phyloP scores from a whole-genome alignment of 257 asterid species.

The Fraxinus anomala region DNA sequence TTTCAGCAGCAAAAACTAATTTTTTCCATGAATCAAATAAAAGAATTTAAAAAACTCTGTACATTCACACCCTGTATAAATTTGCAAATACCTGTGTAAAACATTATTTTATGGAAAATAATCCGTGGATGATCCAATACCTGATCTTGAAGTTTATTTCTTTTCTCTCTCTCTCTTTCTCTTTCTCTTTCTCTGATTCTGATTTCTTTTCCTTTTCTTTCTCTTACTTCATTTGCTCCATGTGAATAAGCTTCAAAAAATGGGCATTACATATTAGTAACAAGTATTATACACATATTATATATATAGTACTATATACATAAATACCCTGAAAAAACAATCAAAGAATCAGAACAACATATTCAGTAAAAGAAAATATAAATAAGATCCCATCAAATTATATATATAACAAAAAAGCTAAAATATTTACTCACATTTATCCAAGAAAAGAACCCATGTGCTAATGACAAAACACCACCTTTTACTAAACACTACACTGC shows the following conservation, averaged over 20 bases:
- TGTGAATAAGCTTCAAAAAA: background rate
- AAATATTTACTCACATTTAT: constrained; percentile 46
- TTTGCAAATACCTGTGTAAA: background rate
- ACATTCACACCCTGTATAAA: background rate
- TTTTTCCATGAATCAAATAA: background rate
- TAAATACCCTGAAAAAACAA: background rate
- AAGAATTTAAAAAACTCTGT: background rate
- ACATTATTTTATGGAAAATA: background rate
- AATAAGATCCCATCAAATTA: constrained; percentile 2
- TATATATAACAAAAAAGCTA: constrained; percentile 20
- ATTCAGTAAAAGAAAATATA: background rate
- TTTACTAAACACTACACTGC: background rate
- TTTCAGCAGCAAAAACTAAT: background rate
- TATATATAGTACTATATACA: background rate
- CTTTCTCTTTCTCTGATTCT: constrained; percentile 1
- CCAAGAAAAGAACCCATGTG: constrained; percentile 37
- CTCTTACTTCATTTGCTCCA: constrained; percentile 17
- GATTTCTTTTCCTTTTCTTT: background rate
- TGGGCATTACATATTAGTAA: background rate
- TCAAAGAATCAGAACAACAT: constrained; percentile 10
- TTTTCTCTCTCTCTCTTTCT: background rate
- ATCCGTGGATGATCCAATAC: background rate
- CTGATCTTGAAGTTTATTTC: constrained; percentile 9
- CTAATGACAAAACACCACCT: background rate
- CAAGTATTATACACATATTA: background rate